Percentiles rank a stretch among this genome's conserved stretches.
Conservation (phyloP, 305 asterid genomes). For the Solanum hybrid region DNA sequence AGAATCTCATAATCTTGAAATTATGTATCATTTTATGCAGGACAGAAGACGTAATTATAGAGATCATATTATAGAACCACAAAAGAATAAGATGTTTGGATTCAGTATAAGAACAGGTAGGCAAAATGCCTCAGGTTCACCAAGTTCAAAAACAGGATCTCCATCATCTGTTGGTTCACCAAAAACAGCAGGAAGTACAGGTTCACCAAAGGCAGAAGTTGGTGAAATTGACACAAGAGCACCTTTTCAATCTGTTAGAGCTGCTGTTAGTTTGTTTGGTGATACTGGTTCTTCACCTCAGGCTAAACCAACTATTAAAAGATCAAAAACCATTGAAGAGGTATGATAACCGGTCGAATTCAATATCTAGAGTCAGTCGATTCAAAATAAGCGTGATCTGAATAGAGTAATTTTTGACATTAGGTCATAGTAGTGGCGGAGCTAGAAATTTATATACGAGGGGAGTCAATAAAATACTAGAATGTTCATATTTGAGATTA, state of each 20-base stretch:
- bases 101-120: constrained; percentile 37
- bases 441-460: too few relatives aligned
- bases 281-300: constrained; percentile 52
- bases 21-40: neutral
- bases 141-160: constrained; percentile 19
- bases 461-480: neutral
- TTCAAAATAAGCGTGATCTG: neutral
- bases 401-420: neutral
- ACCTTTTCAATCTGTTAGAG: constrained; percentile 80
- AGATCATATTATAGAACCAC: neutral
- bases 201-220: constrained; percentile 51
- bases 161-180: constrained; percentile 28
- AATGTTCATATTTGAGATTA: neutral
- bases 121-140: constrained; percentile 50
- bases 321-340: constrained; percentile 61
- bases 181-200: constrained; percentile 18
- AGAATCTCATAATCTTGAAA: neutral
- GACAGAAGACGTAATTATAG: neutral
- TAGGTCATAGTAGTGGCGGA: neutral
- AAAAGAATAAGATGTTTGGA: constrained; percentile 36
- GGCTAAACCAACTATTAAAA: constrained; percentile 36
- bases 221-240: constrained; percentile 92
- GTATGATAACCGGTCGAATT: constrained; percentile 11
- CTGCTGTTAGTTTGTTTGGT: constrained; percentile 78
- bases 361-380: neutral